These are phyloP conservation scores for Mortierella alpina DNA, from an alignment of 192 early-diverging fungal species.

Conservation along the genomic window DNA sequence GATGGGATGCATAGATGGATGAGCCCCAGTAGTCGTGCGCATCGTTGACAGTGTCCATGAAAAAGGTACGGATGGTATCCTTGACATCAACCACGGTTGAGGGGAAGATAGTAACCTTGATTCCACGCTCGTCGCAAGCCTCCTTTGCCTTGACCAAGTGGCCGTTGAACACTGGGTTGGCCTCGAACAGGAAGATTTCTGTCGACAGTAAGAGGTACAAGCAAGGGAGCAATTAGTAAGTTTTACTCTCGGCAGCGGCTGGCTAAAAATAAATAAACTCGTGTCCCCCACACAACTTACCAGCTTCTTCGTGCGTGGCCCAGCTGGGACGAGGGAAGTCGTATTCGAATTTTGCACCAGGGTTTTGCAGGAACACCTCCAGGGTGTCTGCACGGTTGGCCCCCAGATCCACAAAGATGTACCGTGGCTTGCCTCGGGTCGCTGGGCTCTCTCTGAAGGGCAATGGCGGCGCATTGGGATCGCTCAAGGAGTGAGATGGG, in stretches of 20 bases:
- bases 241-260: too few relatives aligned
- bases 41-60: conserved; percentile 12
- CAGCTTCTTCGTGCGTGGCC: conserved; percentile 12
- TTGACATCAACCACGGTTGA: conserved; percentile 16
- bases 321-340: conserved; percentile 7
- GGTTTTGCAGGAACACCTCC: conserved; percentile 7
- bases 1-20: conserved; percentile 6
- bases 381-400: conserved; percentile 9
- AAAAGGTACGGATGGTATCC: conserved; percentile 6
- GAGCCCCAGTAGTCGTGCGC: conserved; percentile 6
- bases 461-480: neutral
- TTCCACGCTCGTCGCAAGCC: neutral
- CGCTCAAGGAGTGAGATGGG: too few relatives aligned
- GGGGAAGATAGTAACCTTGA: conserved; percentile 25
- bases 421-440: conserved; percentile 7
- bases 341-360: conserved; percentile 4
- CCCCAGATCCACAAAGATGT: conserved; percentile 19
- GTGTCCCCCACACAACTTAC: neutral
- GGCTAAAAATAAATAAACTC: too few relatives aligned
- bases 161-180: conserved; percentile 17
- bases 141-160: conserved; percentile 8
- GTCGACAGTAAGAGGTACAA: too few relatives aligned
- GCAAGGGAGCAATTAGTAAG: too few relatives aligned
- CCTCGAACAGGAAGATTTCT: conserved; percentile 19
- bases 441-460: neutral